Conservation (phyloP, 2,329 filamentous ascomycete genomes). For the Ophiognomonia clavigignenti-juglandacearum region DNA sequence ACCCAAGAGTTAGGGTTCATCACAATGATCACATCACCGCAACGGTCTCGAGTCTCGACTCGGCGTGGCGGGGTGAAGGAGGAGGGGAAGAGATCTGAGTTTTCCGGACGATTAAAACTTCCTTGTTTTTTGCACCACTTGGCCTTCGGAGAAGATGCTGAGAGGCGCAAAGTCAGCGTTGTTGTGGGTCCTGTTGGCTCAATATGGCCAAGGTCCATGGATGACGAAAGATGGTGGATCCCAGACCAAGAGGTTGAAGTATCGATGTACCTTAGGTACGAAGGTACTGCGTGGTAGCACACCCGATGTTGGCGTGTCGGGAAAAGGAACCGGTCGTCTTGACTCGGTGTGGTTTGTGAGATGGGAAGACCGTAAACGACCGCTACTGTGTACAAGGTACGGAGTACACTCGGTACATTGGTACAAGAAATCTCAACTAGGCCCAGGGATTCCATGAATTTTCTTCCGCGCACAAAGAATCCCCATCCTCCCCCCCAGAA, state of each 20-base stretch:
- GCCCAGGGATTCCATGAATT: constrained; percentile 8
- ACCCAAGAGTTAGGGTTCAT: neutral
- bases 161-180: neutral
- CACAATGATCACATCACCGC: too few species aligned
- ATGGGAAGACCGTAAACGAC: constrained; percentile 3
- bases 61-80: neutral
- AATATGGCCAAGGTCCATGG: neutral
- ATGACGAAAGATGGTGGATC: neutral
- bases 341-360: constrained; percentile 3
- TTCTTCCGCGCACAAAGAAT: constrained; percentile 11
- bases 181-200: neutral
- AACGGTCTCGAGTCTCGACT: too few species aligned
- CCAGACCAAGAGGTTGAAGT: constrained; percentile 2
- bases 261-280: too few species aligned
- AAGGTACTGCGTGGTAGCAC: neutral
- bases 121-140: neutral
- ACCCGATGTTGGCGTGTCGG: constrained; percentile 9
- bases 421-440: constrained; percentile 6
- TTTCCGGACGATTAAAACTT: neutral
- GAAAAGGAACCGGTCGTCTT: constrained; percentile 4
- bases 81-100: neutral
- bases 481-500: constrained; percentile 5
- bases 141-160: neutral
- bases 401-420: too few species aligned
- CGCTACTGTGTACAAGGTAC: constrained; percentile 7